phyloP scores from a whole-genome alignment of 257 asterid species.

The Primulina huaijiensis region DNA sequence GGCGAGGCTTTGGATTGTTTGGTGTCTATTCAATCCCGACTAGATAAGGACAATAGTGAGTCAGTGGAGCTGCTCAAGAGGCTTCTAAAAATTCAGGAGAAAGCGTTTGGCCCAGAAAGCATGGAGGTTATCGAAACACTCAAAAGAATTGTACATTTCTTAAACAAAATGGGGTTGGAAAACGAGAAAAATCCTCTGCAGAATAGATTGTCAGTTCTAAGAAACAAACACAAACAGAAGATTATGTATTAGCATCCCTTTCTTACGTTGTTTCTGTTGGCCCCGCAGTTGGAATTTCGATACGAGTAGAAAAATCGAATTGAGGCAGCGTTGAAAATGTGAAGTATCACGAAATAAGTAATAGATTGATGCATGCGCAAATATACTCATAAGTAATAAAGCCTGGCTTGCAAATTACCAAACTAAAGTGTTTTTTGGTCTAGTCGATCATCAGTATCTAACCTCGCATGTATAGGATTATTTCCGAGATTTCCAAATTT shows the following conservation, averaged over 20 bases:
- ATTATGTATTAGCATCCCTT: conserved; percentile 31
- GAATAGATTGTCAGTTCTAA: conserved; percentile 59
- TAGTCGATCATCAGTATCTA: too few species aligned
- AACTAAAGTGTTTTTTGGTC: too few species aligned
- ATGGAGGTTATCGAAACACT: conserved; percentile 72
- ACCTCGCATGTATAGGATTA: too few species aligned
- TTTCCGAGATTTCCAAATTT: too few species aligned
- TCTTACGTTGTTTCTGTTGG: conserved; percentile 5
- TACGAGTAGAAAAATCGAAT: too few species aligned
- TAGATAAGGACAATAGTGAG: conserved; percentile 55
- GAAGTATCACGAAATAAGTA: too few species aligned
- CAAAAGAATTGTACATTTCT: conserved; percentile 59
- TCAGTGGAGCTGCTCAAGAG: conserved; percentile 66
- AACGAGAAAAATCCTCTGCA: conserved; percentile 65
- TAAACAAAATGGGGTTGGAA: conserved; percentile 66
- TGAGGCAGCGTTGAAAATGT: too few species aligned
- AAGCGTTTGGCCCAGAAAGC: conserved; percentile 66
- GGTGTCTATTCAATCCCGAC: conserved; percentile 65
- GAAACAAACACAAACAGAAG: conserved; percentile 50
- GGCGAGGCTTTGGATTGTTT: conserved; percentile 97
- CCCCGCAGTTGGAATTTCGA: neutral
- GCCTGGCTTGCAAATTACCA: too few species aligned
- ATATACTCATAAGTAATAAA: too few species aligned
- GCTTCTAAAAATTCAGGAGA: conserved; percentile 75
- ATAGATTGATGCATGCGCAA: too few species aligned